Conservation (phyloP, 768 basidiomycete species). For the Hypsizygus marmoreus region DNA sequence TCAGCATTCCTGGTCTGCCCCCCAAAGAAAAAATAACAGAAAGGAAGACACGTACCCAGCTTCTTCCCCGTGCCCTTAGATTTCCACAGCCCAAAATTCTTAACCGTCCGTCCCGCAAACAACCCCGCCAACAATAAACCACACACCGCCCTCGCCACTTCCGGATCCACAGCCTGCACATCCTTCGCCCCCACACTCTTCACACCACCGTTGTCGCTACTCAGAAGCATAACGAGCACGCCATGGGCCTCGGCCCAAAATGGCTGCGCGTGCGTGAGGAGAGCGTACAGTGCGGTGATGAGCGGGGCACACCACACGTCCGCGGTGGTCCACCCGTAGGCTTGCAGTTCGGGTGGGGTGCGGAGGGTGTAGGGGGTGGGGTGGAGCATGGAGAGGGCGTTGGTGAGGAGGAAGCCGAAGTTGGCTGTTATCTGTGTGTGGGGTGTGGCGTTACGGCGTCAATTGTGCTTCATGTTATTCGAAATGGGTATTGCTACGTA, state of each 20-base stretch:
- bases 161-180: conserved; percentile 56
- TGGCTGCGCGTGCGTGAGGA: conserved; percentile 85
- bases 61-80: conserved; percentile 5
- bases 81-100: conserved; percentile 53
- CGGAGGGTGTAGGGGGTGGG: conserved; percentile 67
- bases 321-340: conserved; percentile 83
- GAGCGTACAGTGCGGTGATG: conserved; percentile 76
- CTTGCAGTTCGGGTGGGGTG: conserved; percentile 78
- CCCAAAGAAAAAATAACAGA: background rate
- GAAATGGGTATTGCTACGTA: conserved; percentile 34
- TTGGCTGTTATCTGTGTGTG: conserved; percentile 64
- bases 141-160: conserved; percentile 72
- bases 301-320: conserved; percentile 88
- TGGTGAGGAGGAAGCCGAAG: conserved; percentile 78
- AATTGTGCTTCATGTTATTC: no score
- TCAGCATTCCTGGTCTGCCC: background rate
- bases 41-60: conserved; percentile 13
- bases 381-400: conserved; percentile 73
- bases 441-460: no score
- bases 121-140: conserved; percentile 61
- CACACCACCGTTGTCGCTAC: no score
- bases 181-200: conserved; percentile 31
- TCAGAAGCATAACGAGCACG: conserved; percentile 48
- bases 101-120: conserved; percentile 65
- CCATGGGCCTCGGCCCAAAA: conserved; percentile 70